Evolutionary conservation across 352 stramenopile genomes (phyloP), one percentile per base, ranked within the genome.

Genomic region (Thraustochytrium sp.): DNA sequence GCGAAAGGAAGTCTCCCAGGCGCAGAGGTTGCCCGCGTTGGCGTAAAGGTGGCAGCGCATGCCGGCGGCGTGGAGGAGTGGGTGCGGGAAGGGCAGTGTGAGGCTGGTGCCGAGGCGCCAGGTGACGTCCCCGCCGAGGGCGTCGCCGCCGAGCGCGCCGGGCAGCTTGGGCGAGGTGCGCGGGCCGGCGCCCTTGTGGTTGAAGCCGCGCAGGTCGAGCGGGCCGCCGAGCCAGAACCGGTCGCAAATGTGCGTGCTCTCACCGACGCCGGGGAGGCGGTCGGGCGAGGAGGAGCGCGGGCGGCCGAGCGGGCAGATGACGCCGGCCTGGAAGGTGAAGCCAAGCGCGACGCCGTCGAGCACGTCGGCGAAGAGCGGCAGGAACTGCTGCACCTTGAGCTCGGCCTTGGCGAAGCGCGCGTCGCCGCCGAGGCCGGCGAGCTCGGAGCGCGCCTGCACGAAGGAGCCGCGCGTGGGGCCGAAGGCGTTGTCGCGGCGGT

Each of bases 1-100:
- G 84, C 92, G 93, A 88, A 96, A 92, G 89, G 92, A 96, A 78
- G 94, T 94, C 85, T 95, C 89, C 92, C 92, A 97, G 13, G 91
- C 92, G 38, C 91, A 93, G 56, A 97, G 80, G 85, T 96, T 96
- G 31, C 93, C 93, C 53, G 92, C 91, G 85, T 96, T 96, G 48
- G 89, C 90, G 80, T 96, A 97, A 34, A 96, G 86, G 82, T 96
- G 92, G 5, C 92, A 91, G 31, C 92, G 91, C 49, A 96, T 89
- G 61, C 92, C 93, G 13, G 94, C 88, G 76, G 91, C 89, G 88
- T 95, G 82, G 76, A 97, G 87, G 4, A 94, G 84, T 23, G 91
- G 88, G 37, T 96, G 82, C 2, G 92, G 92, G 34, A 94, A 91
- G 5, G 93, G 93, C 78, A 96, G 94, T 48, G 91, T 91, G 49